These are phyloP conservation scores for Amoeboaphelidium protococcarum DNA, from an alignment of 371 early-diverging fungal genomes.

Conservation along the genomic window DNA sequence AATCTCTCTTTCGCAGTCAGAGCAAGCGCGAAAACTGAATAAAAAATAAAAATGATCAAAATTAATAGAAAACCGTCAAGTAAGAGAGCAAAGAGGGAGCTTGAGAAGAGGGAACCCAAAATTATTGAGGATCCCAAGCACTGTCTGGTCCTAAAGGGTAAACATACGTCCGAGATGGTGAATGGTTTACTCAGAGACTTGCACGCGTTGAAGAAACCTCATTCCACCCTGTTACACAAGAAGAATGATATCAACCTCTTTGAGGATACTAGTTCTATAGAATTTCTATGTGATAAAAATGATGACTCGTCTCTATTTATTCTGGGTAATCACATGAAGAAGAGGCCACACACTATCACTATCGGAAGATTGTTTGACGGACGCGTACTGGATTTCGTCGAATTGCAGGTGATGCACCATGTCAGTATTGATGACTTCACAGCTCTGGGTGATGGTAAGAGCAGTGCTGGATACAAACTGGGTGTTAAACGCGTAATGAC, in stretches of 20 bases:
- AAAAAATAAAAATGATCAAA: not conserved
- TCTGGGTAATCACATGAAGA: conserved; percentile 75
- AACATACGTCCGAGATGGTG: conserved; percentile 55
- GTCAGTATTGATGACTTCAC: conserved; percentile 38
- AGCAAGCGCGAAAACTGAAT: no score
- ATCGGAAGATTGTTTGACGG: conserved; percentile 73
- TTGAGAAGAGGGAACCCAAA: conserved; percentile 67
- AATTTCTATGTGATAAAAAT: conserved; percentile 80
- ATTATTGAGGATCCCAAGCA: conserved; percentile 69
- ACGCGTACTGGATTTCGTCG: conserved; percentile 80
- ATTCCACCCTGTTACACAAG: conserved; percentile 59
- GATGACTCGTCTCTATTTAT: conserved; percentile 57
- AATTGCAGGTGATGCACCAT: conserved; percentile 49
- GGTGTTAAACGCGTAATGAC: conserved; percentile 69
- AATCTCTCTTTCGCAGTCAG: no score
- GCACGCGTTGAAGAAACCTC: conserved; percentile 66
- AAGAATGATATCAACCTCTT: conserved; percentile 89
- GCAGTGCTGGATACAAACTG: conserved; percentile 6
- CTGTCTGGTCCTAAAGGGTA: conserved; percentile 59
- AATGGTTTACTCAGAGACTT: conserved; percentile 62
- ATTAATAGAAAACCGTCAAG: not conserved
- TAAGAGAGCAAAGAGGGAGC: conserved; percentile 16
- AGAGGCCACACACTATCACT: conserved; percentile 75
- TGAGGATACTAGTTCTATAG: conserved; percentile 65
- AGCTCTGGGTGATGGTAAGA: no score